A percentile compares a stretch with the other conserved stretches of the same genome.
Conservation (phyloP, 129 eudicot species). For the Centaurea solstitialis region DNA sequence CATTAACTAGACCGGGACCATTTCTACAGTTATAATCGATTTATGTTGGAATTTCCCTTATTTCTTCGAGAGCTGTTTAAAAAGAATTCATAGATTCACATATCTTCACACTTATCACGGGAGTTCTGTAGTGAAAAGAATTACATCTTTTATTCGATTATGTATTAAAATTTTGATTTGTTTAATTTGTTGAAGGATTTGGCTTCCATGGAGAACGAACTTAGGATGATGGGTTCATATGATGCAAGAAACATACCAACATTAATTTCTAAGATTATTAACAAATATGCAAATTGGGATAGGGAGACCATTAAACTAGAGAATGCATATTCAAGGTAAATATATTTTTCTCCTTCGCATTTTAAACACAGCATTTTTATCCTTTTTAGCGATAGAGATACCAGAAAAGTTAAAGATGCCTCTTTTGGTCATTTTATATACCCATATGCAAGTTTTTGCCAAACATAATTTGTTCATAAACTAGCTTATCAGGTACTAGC, state of each 20-base stretch:
- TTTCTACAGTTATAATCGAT: too few relatives aligned
- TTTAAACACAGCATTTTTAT: neutral
- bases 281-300: conserved; percentile 12
- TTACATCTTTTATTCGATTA: neutral
- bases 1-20: neutral
- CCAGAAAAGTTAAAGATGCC: too few relatives aligned
- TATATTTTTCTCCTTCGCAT: neutral
- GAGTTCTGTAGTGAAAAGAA: neutral
- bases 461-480: too few relatives aligned
- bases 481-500: too few relatives aligned
- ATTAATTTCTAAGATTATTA: conserved; percentile 15
- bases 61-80: neutral
- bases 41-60: too few relatives aligned
- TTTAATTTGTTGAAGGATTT: conserved; percentile 22
- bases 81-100: neutral
- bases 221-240: conserved; percentile 20
- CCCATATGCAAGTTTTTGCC: too few relatives aligned
- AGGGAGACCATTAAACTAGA: conserved; percentile 7
- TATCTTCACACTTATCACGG: neutral
- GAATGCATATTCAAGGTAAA: conserved; percentile 18
- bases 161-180: neutral
- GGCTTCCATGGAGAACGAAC: conserved; percentile 33
- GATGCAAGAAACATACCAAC: conserved; percentile 15
- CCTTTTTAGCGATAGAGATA: too few relatives aligned
- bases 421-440: too few relatives aligned